These are phyloP conservation scores for Hygrophorus russula DNA, from an alignment of 768 basidiomycete species.

Conservation along the genomic window DNA sequence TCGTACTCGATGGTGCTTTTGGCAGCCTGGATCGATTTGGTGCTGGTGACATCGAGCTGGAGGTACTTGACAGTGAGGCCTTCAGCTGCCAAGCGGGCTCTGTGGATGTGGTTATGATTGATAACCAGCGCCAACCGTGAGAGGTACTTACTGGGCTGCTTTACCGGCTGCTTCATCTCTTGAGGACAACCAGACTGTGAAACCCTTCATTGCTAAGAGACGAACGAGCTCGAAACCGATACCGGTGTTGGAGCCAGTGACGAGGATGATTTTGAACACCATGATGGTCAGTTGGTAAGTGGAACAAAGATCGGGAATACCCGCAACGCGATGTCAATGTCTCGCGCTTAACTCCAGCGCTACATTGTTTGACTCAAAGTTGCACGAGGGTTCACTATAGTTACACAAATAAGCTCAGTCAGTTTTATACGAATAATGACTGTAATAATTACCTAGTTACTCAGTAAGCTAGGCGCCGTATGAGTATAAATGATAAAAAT, in stretches of 20 bases:
- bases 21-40: constrained; percentile 22
- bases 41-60: constrained; percentile 28
- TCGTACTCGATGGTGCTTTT: constrained; percentile 23
- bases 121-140: neutral
- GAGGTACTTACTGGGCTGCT: constrained; percentile 25
- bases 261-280: constrained; percentile 27
- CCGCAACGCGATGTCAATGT: no score
- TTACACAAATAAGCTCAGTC: no score
- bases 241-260: constrained; percentile 32
- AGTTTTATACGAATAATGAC: no score
- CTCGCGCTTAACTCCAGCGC: no score
- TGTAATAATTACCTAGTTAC: no score
- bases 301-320: no score
- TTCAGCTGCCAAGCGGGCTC: constrained; percentile 12
- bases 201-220: constrained; percentile 29
- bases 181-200: constrained; percentile 32
- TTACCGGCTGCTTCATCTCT: constrained; percentile 27
- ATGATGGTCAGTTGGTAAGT: no score
- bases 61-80: constrained; percentile 19
- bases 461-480: no score
- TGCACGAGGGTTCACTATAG: no score
- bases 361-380: no score
- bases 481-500: no score
- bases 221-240: constrained; percentile 35
- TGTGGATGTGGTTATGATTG: neutral